Evolutionary conservation across 148 eudicot genomes (phyloP).

Genomic region (Chenopodium quinoa): DNA sequence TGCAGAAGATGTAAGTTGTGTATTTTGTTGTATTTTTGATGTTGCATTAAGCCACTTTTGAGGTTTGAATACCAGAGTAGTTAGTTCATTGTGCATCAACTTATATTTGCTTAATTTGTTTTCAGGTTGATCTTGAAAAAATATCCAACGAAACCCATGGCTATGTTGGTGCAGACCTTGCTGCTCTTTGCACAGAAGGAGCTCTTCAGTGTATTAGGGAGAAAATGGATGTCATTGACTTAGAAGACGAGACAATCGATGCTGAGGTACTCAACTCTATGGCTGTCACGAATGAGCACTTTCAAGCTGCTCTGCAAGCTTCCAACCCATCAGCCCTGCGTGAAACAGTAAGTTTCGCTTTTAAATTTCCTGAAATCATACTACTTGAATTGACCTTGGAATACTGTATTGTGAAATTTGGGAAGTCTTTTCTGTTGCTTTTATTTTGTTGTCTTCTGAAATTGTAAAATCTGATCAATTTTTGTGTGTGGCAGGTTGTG

Average conservation of each 20-base stretch:
- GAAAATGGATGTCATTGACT: constrained; percentile 80
- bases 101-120: not conserved
- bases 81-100: too few relatives aligned
- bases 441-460: not conserved
- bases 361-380: not conserved
- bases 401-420: too few relatives aligned
- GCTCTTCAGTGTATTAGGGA: constrained; percentile 82
- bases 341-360: constrained; percentile 53
- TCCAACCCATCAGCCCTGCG: constrained; percentile 83
- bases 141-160: constrained; percentile 73
- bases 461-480: too few relatives aligned
- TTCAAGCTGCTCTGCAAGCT: constrained; percentile 59
- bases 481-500: constrained; percentile 39
- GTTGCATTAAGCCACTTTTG: not conserved
- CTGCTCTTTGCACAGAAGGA: constrained; percentile 76
- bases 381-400: too few relatives aligned
- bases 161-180: constrained; percentile 74
- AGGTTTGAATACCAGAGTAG: not conserved
- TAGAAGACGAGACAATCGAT: constrained; percentile 71
- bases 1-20: constrained; percentile 51
- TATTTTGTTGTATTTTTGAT: not conserved
- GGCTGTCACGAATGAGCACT: constrained; percentile 70
- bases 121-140: constrained; percentile 70
- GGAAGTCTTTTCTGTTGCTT: too few relatives aligned
- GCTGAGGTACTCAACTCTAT: constrained; percentile 72